phyloP scores from a whole-genome alignment of 2,329 filamentous ascomycete species.

The Claviceps sp. region DNA sequence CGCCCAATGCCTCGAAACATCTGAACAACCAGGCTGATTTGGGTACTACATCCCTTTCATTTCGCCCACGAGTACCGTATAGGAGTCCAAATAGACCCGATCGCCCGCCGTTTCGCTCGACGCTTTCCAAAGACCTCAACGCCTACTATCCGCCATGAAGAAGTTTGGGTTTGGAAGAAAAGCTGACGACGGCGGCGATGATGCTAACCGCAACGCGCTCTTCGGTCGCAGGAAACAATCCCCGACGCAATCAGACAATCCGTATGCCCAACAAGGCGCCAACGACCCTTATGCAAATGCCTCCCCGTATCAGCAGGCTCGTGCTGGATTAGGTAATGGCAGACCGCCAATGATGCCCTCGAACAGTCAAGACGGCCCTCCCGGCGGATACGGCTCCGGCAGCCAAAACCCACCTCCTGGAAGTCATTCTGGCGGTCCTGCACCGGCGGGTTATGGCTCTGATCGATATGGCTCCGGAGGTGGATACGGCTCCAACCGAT shows the following conservation, averaged over 20 bases:
- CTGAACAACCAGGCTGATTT: not conserved
- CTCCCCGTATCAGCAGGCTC: slow-evolving; percentile 32
- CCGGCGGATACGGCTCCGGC: slow-evolving; percentile 8
- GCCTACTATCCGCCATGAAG: slow-evolving; percentile 31
- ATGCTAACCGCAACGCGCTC: slow-evolving; percentile 34
- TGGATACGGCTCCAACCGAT: slow-evolving; percentile 41
- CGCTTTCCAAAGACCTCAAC: not conserved
- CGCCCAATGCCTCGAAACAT: not conserved
- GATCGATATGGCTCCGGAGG: slow-evolving; percentile 37
- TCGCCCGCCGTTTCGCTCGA: not conserved
- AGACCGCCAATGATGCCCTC: slow-evolving; percentile 18
- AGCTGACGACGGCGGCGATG: slow-evolving; percentile 33
- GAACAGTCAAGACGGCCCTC: slow-evolving; percentile 11
- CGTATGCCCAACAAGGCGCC: slow-evolving; percentile 40
- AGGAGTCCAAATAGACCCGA: not conserved
- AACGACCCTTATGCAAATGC: slow-evolving; percentile 36
- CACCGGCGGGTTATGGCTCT: slow-evolving; percentile 34
- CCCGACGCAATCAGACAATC: slow-evolving; percentile 35
- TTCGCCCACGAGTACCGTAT: not conserved
- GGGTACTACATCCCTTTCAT: not conserved
- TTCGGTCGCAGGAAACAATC: slow-evolving; percentile 41
- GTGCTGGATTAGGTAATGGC: slow-evolving; percentile 19
- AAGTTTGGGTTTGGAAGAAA: slow-evolving; percentile 49
- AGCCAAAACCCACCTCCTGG: slow-evolving; percentile 5
- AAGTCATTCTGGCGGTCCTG: slow-evolving; percentile 11